A percentile compares a stretch with the other conserved stretches of the same genome.
Conservation (phyloP, 257 asterid genomes). For the Jacaranda copaia region DNA sequence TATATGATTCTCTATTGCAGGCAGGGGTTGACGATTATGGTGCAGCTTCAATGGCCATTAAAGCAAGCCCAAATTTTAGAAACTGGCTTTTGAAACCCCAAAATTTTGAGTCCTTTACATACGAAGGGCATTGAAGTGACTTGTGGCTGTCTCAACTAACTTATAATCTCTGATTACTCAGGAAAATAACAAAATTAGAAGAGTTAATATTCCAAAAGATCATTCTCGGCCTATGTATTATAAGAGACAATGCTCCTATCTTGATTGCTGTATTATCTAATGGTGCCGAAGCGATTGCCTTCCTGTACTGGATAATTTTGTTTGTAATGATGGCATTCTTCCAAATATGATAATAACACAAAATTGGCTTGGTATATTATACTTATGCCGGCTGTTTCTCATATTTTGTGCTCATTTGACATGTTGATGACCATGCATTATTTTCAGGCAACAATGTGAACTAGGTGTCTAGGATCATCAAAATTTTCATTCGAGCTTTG, state of each 20-base stretch:
- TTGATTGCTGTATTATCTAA: not conserved
- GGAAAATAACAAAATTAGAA: not conserved
- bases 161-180: constrained; percentile 19
- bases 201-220: not conserved
- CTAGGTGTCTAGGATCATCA: not conserved
- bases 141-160: constrained; percentile 13
- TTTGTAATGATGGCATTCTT: not conserved
- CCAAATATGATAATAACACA: not conserved
- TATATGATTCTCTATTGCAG: constrained; percentile 52
- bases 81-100: constrained; percentile 82
- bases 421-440: not conserved
- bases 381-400: constrained; percentile 3
- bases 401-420: not conserved
- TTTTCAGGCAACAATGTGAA: not conserved
- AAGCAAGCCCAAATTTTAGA: constrained; percentile 65
- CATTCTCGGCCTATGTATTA: not conserved
- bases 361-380: not conserved
- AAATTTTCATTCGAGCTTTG: not conserved
- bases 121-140: constrained; percentile 36
- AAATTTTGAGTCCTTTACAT: constrained; percentile 62
- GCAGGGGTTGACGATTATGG: constrained; percentile 59
- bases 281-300: not conserved
- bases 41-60: constrained; percentile 69
- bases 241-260: too few relatives aligned
- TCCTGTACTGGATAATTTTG: not conserved